A percentile compares a stretch with the other conserved stretches of the same genome.
phyloP scores from a whole-genome alignment of 2,329 filamentous ascomycete genomes.

The Botrytis fabae region DNA sequence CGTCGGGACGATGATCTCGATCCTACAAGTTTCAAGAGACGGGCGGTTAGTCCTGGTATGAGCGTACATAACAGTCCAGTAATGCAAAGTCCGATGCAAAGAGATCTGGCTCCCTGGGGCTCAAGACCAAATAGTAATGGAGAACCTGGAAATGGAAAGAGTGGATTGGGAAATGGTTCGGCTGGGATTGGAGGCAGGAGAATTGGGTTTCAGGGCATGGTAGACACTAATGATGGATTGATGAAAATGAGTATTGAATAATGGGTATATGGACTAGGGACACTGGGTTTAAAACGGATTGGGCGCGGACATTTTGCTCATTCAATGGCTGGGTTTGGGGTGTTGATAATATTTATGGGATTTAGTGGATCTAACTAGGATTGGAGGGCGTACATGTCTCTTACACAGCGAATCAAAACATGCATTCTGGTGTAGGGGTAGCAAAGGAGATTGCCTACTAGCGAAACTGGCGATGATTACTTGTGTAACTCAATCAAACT shows the following conservation, averaged over 20 bases:
- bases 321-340: neutral
- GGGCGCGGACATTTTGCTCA: neutral
- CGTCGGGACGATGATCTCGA: constrained; percentile 90
- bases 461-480: neutral
- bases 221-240: constrained; percentile 88
- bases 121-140: constrained; percentile 61
- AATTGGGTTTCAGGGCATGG: constrained; percentile 88
- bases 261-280: constrained; percentile 1
- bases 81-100: constrained; percentile 78
- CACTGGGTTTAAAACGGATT: neutral
- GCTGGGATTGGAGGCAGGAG: constrained; percentile 49
- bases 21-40: constrained; percentile 81
- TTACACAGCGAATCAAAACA: neutral
- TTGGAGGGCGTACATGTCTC: neutral
- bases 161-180: constrained; percentile 29
- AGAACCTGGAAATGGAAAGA: constrained; percentile 46
- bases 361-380: neutral
- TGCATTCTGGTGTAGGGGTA: neutral
- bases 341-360: neutral
- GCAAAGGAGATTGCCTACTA: neutral
- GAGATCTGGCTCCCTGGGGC: constrained; percentile 71
- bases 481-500: neutral
- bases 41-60: constrained; percentile 88
- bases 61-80: constrained; percentile 89
- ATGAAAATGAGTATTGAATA: constrained; percentile 98